phyloP scores from a whole-genome alignment of 2,329 filamentous ascomycete genomes.

The Aureobasidium sp. region DNA sequence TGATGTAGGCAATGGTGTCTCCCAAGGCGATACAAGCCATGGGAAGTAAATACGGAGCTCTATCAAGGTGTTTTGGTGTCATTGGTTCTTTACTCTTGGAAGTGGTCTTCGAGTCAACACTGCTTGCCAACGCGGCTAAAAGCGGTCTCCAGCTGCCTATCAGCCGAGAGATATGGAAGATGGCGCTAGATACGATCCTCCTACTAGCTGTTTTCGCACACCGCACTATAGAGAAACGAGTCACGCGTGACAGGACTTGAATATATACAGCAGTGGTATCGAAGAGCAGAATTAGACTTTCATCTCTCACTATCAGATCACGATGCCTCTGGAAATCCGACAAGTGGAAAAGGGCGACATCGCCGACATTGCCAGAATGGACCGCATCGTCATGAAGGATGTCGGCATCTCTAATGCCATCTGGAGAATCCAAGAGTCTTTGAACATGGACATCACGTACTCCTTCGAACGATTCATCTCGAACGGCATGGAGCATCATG shows the following conservation, averaged over 20 bases:
- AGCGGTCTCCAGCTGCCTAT: background rate
- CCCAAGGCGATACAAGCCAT: background rate
- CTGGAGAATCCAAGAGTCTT: background rate
- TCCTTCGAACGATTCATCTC: background rate
- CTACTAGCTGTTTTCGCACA: background rate
- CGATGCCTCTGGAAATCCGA: slow-evolving; percentile 22
- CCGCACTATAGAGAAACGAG: background rate
- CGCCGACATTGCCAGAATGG: slow-evolving; percentile 20
- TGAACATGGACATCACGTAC: background rate
- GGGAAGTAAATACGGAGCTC: background rate
- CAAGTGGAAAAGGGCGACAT: slow-evolving; percentile 21
- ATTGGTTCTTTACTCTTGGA: background rate
- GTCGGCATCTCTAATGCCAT: slow-evolving; percentile 20
- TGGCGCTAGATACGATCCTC: background rate
- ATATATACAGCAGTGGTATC: background rate
- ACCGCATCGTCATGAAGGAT: slow-evolving; percentile 20
- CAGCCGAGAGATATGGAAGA: background rate
- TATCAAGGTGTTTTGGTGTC: background rate
- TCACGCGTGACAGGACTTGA: background rate
- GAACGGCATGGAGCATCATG: background rate
- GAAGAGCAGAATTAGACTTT: background rate
- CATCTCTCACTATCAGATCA: background rate
- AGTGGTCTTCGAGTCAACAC: background rate
- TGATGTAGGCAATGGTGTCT: background rate
- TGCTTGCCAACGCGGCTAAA: background rate